Evolutionary conservation across 2,329 filamentous ascomycete species (phyloP).

Genomic region (Onygena corvina): DNA sequence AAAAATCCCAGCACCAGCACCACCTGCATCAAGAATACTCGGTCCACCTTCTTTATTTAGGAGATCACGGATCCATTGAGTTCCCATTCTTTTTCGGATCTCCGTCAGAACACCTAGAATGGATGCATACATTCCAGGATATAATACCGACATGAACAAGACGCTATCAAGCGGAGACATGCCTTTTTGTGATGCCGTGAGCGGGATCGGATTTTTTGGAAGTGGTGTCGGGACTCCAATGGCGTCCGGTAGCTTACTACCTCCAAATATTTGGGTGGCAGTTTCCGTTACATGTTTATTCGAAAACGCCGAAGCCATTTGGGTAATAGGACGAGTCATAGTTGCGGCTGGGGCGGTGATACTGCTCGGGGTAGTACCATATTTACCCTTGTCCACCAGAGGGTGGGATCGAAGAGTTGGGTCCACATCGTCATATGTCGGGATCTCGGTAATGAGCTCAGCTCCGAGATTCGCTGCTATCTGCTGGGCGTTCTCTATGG

Average conservation of each 20-base stretch:
- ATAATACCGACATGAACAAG: constrained; percentile 46
- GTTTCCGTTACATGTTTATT: constrained; percentile 62
- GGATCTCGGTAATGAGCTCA: constrained; percentile 29
- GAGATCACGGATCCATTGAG: constrained; percentile 46
- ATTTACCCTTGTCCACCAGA: constrained; percentile 61
- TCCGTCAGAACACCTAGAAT: constrained; percentile 47
- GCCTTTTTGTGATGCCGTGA: constrained; percentile 43
- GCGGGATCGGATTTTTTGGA: constrained; percentile 42
- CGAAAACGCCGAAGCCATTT: constrained; percentile 55
- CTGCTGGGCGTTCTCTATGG: background rate
- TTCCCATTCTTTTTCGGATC: constrained; percentile 48
- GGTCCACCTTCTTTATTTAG: constrained; percentile 46
- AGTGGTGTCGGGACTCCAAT: constrained; percentile 50
- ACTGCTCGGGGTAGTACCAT: constrained; percentile 59
- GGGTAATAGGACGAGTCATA: constrained; percentile 57
- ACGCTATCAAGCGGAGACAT: constrained; percentile 53
- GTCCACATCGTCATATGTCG: constrained; percentile 30
- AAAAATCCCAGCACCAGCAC: constrained; percentile 49
- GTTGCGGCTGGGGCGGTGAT: constrained; percentile 59
- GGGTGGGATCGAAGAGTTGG: constrained; percentile 54
- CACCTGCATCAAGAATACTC: constrained; percentile 49
- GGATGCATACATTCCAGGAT: constrained; percentile 50
- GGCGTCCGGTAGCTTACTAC: constrained; percentile 61
- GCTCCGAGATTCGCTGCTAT: constrained; percentile 5
- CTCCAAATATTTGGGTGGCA: constrained; percentile 65